phyloP scores from a whole-genome alignment of 345 rosid genomes.

The Moringa oleifera region DNA sequence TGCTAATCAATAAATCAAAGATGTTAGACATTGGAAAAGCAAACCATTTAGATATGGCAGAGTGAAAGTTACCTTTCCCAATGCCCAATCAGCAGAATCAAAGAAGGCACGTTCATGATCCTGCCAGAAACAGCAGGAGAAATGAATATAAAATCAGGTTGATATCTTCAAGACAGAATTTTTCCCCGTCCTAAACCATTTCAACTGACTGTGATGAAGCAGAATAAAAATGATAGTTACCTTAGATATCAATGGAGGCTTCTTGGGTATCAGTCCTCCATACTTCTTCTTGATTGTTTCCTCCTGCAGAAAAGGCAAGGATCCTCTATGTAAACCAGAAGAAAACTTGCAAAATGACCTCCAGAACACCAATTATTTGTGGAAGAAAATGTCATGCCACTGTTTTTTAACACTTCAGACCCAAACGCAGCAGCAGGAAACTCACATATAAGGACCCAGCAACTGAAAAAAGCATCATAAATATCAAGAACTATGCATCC shows the following conservation, averaged over 20 bases:
- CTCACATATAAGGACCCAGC: no score
- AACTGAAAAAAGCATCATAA: no score
- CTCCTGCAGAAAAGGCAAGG: constrained; percentile 62
- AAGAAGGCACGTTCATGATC: constrained; percentile 87
- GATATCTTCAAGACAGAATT: background rate
- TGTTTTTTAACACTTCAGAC: no score
- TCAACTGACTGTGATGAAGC: background rate
- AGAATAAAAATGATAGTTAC: constrained; percentile 20
- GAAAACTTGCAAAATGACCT: no score
- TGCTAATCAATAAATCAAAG: constrained; percentile 33
- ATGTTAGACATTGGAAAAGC: constrained; percentile 5
- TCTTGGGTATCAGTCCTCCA: constrained; percentile 65
- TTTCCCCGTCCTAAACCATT: background rate
- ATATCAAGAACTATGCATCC: no score
- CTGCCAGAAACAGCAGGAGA: constrained; percentile 40
- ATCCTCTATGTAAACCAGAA: no score
- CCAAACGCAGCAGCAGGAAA: no score
- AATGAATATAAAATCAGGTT: no score
- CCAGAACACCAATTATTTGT: no score
- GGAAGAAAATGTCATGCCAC: no score
- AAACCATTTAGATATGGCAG: no score
- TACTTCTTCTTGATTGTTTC: constrained; percentile 60
- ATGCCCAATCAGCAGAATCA: constrained; percentile 95
- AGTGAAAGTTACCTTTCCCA: constrained; percentile 63
- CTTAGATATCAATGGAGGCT: constrained; percentile 76